A percentile compares a stretch with the other conserved stretches of the same genome.
These are phyloP conservation scores for Closterium sp. DNA, from an alignment of 139 green algal genomes.

Conservation along the genomic window DNA sequence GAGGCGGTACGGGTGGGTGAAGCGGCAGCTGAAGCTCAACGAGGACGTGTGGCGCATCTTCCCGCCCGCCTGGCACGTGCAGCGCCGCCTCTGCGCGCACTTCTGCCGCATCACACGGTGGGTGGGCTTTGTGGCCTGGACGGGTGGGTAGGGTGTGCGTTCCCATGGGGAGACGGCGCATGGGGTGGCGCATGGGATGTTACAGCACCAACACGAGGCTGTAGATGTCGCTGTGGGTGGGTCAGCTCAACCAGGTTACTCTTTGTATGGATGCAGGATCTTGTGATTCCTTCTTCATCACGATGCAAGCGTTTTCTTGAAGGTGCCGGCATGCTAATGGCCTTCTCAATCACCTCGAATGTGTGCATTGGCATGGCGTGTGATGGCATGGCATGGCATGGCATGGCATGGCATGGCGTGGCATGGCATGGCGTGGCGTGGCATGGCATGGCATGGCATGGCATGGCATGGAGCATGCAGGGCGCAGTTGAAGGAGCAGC, in stretches of 20 bases:
- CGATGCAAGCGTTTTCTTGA: too few species aligned
- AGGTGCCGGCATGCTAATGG: too few species aligned
- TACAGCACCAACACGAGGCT: too few species aligned
- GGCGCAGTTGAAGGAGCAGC: conserved; percentile 78
- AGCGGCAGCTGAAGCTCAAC: conserved; percentile 51
- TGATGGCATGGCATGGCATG: conserved; percentile 1
- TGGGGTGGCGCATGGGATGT: too few species aligned
- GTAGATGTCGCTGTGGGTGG: too few species aligned
- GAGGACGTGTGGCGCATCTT: conserved; percentile 90
- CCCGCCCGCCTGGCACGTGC: conserved; percentile 80
- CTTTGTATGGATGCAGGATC: too few species aligned
- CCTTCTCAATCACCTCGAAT: too few species aligned
- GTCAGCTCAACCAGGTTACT: too few species aligned
- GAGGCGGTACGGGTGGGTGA: conserved; percentile 84
- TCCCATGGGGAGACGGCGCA: too few species aligned
- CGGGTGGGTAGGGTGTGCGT: too few species aligned
- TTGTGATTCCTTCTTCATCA: too few species aligned
- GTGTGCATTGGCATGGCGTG: background rate
- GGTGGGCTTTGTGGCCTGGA: background rate
- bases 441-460: conserved; percentile 19
- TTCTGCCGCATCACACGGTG: conserved; percentile 84
- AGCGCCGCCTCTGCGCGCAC: conserved; percentile 79
- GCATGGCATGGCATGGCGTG: conserved; percentile 18
- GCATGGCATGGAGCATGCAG: conserved; percentile 45
- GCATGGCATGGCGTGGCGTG: conserved; percentile 16